These are phyloP conservation scores for Hirschioporus abietinus DNA, from an alignment of 768 basidiomycete species.

Conservation along the genomic window DNA sequence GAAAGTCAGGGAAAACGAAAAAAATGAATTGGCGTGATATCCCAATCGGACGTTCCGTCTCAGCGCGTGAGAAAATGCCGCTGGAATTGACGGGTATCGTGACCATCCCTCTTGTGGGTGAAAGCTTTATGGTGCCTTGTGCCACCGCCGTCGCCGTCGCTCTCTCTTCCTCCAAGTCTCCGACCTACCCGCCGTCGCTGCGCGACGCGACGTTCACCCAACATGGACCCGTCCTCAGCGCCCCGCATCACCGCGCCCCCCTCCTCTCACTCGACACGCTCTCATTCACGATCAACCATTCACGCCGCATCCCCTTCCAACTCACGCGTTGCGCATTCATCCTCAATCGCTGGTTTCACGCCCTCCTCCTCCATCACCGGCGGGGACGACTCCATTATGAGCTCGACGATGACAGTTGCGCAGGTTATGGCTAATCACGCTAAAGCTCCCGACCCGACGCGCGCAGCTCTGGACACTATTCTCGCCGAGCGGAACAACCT, in stretches of 20 bases:
- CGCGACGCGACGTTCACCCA: constrained; percentile 8
- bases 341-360: constrained; percentile 22
- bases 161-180: neutral
- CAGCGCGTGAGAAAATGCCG: neutral
- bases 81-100: neutral
- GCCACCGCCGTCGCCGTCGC: constrained; percentile 1
- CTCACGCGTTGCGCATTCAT: constrained; percentile 9
- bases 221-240: constrained; percentile 21
- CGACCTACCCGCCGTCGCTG: constrained; percentile 1
- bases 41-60: neutral
- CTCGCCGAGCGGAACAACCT: constrained; percentile 78
- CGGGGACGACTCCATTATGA: constrained; percentile 17
- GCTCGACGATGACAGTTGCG: constrained; percentile 39
- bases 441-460: constrained; percentile 44
- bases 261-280: constrained; percentile 23
- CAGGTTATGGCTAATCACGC: constrained; percentile 52
- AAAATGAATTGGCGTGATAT: neutral
- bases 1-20: neutral
- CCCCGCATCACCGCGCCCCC: constrained; percentile 23
- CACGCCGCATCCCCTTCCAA: constrained; percentile 1
- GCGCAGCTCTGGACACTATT: constrained; percentile 66
- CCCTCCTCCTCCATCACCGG: constrained; percentile 24
- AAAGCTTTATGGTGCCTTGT: constrained; percentile 1
- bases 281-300: neutral
- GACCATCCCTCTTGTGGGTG: neutral